A percentile compares a stretch with the other conserved stretches of the same genome.
These are phyloP conservation scores for Achaetomiella virescens DNA, from an alignment of 495 filamentous ascomycete species.

Conservation along the genomic window DNA sequence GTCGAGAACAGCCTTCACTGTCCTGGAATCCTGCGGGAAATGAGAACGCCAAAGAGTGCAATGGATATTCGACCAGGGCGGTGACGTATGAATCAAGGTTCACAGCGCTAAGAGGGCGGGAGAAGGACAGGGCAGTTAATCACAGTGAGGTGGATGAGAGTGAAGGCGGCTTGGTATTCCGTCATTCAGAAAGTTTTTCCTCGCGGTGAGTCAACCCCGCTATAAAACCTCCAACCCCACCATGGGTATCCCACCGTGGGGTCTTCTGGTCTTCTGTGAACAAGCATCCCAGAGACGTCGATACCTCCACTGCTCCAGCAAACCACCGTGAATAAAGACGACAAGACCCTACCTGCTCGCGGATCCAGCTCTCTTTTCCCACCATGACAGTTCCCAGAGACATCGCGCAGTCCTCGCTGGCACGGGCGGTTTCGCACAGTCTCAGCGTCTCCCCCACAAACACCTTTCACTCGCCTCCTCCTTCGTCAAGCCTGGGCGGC, in stretches of 20 bases:
- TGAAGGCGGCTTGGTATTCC: slow-evolving; percentile 12
- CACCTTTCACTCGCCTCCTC: slow-evolving; percentile 59
- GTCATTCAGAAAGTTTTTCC: slow-evolving; percentile 26
- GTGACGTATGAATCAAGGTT: too few species aligned
- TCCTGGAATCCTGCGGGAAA: background rate
- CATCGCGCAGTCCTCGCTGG: slow-evolving; percentile 29
- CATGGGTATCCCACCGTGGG: slow-evolving; percentile 17
- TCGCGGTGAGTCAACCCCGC: slow-evolving; percentile 24
- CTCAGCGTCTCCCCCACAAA: slow-evolving; percentile 48
- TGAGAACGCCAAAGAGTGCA: background rate
- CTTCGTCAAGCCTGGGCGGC: slow-evolving; percentile 29
- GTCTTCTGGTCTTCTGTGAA: slow-evolving; percentile 3
- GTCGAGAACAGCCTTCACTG: too few species aligned
- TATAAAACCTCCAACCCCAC: slow-evolving; percentile 18
- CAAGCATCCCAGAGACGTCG: slow-evolving; percentile 5
- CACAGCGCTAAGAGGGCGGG: background rate
- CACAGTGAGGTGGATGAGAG: background rate
- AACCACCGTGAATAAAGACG: slow-evolving; percentile 1
- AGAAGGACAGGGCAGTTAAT: background rate
- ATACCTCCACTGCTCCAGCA: slow-evolving; percentile 1
- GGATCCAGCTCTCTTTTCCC: background rate
- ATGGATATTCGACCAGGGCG: too few species aligned
- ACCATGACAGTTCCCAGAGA: slow-evolving; percentile 40
- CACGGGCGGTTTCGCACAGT: slow-evolving; percentile 44
- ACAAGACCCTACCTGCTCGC: background rate